Conservation (phyloP, 2,329 filamentous ascomycete species). For the Penicillium glabrum region DNA sequence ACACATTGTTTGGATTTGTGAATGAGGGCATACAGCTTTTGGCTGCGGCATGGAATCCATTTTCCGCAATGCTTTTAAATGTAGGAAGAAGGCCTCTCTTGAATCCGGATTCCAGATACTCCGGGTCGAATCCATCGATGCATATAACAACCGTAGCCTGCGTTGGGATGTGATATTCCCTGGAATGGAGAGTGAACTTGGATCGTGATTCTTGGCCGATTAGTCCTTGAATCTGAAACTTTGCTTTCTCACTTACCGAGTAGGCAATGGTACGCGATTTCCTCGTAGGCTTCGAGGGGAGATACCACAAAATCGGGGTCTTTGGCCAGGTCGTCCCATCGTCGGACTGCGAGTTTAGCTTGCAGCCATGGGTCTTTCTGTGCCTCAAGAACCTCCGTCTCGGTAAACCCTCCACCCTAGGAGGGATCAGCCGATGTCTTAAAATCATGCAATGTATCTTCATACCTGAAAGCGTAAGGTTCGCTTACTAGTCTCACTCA, state of each 20-base stretch:
- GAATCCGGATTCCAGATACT: conserved; percentile 40
- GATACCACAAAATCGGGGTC: conserved; percentile 21
- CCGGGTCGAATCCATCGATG: conserved; percentile 47
- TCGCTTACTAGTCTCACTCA: conserved; percentile 30
- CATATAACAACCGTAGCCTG: conserved; percentile 44
- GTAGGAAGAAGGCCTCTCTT: conserved; percentile 37
- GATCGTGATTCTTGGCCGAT: conserved; percentile 15
- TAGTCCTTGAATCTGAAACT: no score
- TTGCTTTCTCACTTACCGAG: conserved; percentile 2
- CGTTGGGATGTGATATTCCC: conserved; percentile 32
- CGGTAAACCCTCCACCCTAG: conserved; percentile 26
- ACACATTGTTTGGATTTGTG: conserved; percentile 49
- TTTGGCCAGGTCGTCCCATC: conserved; percentile 30
- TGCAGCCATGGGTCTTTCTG: conserved; percentile 27
- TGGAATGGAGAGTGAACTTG: conserved; percentile 27
- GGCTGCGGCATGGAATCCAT: conserved; percentile 42
- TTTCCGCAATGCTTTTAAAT: conserved; percentile 29
- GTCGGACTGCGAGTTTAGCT: conserved; percentile 26
- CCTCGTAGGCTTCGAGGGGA: conserved; percentile 23
- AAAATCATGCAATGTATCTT: not conserved
- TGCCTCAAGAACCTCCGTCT: conserved; percentile 21
- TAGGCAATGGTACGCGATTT: conserved; percentile 18
- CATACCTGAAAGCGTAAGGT: conserved; percentile 29
- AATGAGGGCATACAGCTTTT: conserved; percentile 46
- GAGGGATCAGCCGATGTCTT: not conserved